Conservation (phyloP, 2,329 filamentous ascomycete genomes). For the Hypoxylon sp. region DNA sequence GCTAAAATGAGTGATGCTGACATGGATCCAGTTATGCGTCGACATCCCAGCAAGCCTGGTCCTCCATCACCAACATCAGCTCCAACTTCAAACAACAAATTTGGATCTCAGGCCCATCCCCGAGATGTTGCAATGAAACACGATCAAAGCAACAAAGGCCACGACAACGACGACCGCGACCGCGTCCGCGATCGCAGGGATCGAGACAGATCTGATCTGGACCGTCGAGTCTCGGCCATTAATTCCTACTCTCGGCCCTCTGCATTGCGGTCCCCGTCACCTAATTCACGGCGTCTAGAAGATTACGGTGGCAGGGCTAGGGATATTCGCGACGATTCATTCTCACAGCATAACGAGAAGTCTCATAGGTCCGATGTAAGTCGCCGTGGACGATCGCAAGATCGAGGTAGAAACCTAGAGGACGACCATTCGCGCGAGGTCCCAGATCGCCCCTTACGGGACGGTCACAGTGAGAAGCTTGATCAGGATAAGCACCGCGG, state of each 20-base stretch:
- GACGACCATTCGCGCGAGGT: slow-evolving; percentile 44
- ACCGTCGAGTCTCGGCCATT: slow-evolving; percentile 43
- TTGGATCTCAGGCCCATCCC: slow-evolving; percentile 40
- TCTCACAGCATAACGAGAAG: slow-evolving; percentile 53
- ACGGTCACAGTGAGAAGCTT: slow-evolving; percentile 37
- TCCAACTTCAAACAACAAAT: slow-evolving; percentile 40
- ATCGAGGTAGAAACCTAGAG: slow-evolving; percentile 55
- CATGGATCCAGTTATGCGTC: slow-evolving; percentile 44
- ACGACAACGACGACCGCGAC: slow-evolving; percentile 46
- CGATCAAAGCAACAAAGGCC: slow-evolving; percentile 55
- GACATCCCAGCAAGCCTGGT: slow-evolving; percentile 41
- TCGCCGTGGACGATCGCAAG: slow-evolving; percentile 56
- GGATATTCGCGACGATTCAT: slow-evolving; percentile 44
- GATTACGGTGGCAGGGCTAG: slow-evolving; percentile 45
- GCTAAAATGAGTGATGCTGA: slow-evolving; percentile 48
- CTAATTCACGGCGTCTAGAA: slow-evolving; percentile 45
- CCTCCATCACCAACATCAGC: slow-evolving; percentile 39
- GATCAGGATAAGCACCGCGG: slow-evolving; percentile 52
- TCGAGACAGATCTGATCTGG: slow-evolving; percentile 53
- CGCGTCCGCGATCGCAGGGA: slow-evolving; percentile 50
- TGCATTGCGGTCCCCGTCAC: slow-evolving; percentile 46
- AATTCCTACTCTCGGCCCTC: slow-evolving; percentile 40
- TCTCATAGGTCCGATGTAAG: slow-evolving; percentile 53
- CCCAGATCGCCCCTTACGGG: slow-evolving; percentile 40
- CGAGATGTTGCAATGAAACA: slow-evolving; percentile 60